A percentile compares a stretch with the other conserved stretches of the same genome.
phyloP scores from a whole-genome alignment of 2,329 filamentous ascomycete species.

The Mycocentrospora acerina region DNA sequence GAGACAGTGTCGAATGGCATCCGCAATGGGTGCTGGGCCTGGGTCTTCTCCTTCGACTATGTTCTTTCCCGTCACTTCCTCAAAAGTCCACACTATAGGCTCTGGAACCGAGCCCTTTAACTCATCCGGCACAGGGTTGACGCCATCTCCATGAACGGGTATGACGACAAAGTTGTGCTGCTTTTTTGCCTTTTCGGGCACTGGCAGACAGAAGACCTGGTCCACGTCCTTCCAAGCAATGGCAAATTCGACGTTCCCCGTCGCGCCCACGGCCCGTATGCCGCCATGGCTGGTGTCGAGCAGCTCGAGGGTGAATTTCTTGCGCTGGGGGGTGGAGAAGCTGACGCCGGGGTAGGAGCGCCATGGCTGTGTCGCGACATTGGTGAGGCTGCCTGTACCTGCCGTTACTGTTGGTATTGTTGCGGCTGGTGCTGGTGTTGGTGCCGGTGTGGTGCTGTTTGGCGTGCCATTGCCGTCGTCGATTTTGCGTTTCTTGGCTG shows the following conservation, averaged over 20 bases:
- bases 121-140: slow-evolving; percentile 48
- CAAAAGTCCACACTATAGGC: slow-evolving; percentile 62
- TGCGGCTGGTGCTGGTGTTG: slow-evolving; percentile 1
- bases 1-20: slow-evolving; percentile 41
- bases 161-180: slow-evolving; percentile 65
- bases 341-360: slow-evolving; percentile 52
- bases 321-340: slow-evolving; percentile 63
- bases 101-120: slow-evolving; percentile 47
- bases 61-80: slow-evolving; percentile 53
- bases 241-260: slow-evolving; percentile 57
- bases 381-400: slow-evolving; percentile 21
- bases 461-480: slow-evolving; percentile 27
- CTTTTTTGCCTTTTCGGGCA: slow-evolving; percentile 64
- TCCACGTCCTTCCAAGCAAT: slow-evolving; percentile 55
- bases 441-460: slow-evolving; percentile 13
- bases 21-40: slow-evolving; percentile 48
- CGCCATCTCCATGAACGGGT: slow-evolving; percentile 53
- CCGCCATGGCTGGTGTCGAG: slow-evolving; percentile 46
- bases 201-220: slow-evolving; percentile 61
- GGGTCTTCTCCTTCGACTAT: slow-evolving; percentile 47
- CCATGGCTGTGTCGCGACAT: slow-evolving; percentile 28
- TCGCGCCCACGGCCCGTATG: slow-evolving; percentile 53
- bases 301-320: slow-evolving; percentile 64
- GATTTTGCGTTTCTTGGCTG: slow-evolving; percentile 44
- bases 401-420: not conserved